Base-by-base conservation (phyloP, 208 protist genomes). In the Trypanosoma boissoni region DNA sequence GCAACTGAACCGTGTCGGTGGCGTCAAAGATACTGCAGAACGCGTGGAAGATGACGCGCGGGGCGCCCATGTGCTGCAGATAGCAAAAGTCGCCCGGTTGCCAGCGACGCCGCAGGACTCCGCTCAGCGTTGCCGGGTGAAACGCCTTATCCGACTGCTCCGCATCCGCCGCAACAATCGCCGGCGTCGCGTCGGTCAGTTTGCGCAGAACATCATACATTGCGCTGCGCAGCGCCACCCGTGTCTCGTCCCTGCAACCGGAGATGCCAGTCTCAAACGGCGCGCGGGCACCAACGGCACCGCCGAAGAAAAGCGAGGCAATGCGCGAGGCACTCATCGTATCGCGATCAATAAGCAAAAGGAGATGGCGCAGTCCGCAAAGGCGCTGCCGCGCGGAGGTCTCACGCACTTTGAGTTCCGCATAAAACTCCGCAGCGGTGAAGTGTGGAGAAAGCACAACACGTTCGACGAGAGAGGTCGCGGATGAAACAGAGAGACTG, bases 51-150 rank as follows among this genome's bases (percentile, higher is more conserved):
- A 92, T 57, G 10, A 72, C 72, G 10, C 69, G 57, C n/a, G 76
- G 62, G 1, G 79, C 66, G 18, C 64, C 48, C 26, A 79, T 48
- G 23, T 80, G 58, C 27, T 74, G 56, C 18, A 92, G 65, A 36
- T 82, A 76, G 32, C 70, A 66, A 36, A 92, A 74, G 43, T 89
- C 86, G 34, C 74, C 60, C 9, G 86, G 74, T 21, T 53, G 42
- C 86, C 86, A 92, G 2, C 58, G 46, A n/a, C 80, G 73, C 50
- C 82, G 65, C 0, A 89, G 74, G 2, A 86, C 73, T 3, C 71
- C 72, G 52, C 86, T 86, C 27, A 92, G 57, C 5, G 80, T 73
- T 6, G 77, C 49, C 16, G 51, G 24, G 28, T 36, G 50, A 52
- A 49, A 64, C 14, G 50, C 21, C 20, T 5, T 12, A 48, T 26